Conservation (phyloP, 2,329 filamentous ascomycete species). For the Sphaerulina vaccinii region DNA sequence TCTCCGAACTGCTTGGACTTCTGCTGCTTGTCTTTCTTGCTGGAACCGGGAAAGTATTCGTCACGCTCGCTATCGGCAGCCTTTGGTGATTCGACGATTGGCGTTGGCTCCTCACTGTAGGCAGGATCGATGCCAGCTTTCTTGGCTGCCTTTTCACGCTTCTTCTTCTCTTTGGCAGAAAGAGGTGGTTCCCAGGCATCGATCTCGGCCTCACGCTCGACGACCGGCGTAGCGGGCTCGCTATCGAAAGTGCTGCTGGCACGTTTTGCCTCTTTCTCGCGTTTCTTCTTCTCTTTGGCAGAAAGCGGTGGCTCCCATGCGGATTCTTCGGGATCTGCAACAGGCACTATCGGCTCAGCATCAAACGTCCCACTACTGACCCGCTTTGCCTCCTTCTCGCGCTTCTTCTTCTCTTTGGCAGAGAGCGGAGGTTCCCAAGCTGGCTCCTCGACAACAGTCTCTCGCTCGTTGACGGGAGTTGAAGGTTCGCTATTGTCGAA, state of each 20-base stretch:
- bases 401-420: slow-evolving; percentile 19
- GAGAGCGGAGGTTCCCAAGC: not conserved
- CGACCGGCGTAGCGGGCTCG: slow-evolving; percentile 18
- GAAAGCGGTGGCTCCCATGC: slow-evolving; percentile 37
- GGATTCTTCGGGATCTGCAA: slow-evolving; percentile 20
- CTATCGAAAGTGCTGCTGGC: slow-evolving; percentile 12
- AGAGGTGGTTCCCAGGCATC: slow-evolving; percentile 37
- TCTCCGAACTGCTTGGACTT: slow-evolving; percentile 44
- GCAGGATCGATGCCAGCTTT: slow-evolving; percentile 9
- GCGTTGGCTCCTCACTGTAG: slow-evolving; percentile 14
- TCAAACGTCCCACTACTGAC: slow-evolving; percentile 11
- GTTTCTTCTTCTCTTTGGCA: slow-evolving; percentile 45
- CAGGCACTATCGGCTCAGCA: slow-evolving; percentile 11
- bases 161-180: slow-evolving; percentile 44
- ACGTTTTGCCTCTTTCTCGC: slow-evolving; percentile 43
- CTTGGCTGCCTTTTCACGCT: slow-evolving; percentile 46
- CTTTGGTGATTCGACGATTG: slow-evolving; percentile 15
- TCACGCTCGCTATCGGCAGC: slow-evolving; percentile 7
- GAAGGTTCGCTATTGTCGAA: slow-evolving; percentile 18
- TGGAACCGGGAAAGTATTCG: slow-evolving; percentile 34
- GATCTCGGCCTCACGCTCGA: slow-evolving; percentile 11
- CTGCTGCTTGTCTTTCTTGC: slow-evolving; percentile 41
- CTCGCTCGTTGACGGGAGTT: slow-evolving; percentile 11
- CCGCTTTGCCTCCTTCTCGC: slow-evolving; percentile 43
- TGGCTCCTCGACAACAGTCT: not conserved